Percentiles rank a stretch among this genome's conserved stretches.
These are phyloP conservation scores for Acanthochlamys bracteata DNA, from an alignment of 106 monocot genomes.

Conservation along the genomic window DNA sequence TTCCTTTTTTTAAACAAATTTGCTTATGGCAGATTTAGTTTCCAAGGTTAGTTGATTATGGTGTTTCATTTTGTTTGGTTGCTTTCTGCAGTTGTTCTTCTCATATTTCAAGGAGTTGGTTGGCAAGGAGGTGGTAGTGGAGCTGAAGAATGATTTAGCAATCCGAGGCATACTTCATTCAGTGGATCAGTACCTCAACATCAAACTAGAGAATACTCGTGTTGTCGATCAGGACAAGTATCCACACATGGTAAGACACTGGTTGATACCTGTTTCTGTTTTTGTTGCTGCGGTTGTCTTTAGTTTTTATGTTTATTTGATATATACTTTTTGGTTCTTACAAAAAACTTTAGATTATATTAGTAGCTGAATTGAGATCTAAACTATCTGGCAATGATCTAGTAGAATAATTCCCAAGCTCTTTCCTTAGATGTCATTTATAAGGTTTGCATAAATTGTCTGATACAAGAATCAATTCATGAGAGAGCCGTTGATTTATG, in stretches of 20 bases:
- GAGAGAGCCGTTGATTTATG: too few species aligned
- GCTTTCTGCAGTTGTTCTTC: constrained; percentile 67
- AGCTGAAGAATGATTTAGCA: constrained; percentile 96
- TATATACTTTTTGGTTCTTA: background rate
- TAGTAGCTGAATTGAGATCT: too few species aligned
- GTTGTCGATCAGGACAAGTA: constrained; percentile 96
- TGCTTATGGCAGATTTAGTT: too few species aligned
- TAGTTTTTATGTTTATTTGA: background rate
- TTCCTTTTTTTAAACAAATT: too few species aligned
- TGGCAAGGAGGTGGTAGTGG: constrained; percentile 97
- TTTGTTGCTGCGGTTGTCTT: too few species aligned
- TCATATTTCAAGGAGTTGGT: constrained; percentile 98
- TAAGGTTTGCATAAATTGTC: too few species aligned
- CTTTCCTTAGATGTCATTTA: too few species aligned
- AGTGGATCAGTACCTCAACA: constrained; percentile 97
- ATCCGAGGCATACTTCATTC: constrained; percentile 88
- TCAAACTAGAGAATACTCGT: constrained; percentile 93
- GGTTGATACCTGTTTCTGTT: background rate
- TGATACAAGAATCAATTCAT: too few species aligned
- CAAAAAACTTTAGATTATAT: too few species aligned
- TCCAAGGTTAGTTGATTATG: too few species aligned
- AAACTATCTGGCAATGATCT: too few species aligned
- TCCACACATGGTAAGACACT: constrained; percentile 74
- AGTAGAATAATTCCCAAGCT: too few species aligned
- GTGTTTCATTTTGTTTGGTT: background rate